phyloP scores from a whole-genome alignment of 495 filamentous ascomycete species.

The Lophium mytilinum region DNA sequence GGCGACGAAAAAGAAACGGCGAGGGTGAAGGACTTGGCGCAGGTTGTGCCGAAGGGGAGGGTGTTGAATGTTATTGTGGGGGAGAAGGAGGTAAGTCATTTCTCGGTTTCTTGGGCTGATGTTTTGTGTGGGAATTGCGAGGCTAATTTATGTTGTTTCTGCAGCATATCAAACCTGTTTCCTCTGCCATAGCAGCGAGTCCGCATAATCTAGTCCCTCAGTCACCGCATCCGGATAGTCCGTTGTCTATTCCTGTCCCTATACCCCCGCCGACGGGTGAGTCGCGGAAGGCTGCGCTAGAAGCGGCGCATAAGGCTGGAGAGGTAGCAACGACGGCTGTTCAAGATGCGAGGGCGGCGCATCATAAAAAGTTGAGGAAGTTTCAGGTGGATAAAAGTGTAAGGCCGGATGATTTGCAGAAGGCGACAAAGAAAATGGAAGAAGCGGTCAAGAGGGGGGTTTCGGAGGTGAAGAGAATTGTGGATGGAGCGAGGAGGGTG shows the following conservation, averaged over 20 bases:
- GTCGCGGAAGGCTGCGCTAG: slow-evolving; percentile 45
- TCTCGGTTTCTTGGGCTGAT: neutral
- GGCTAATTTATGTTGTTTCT: slow-evolving; percentile 26
- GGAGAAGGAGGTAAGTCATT: slow-evolving; percentile 48
- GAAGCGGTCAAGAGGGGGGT: slow-evolving; percentile 64
- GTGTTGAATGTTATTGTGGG: slow-evolving; percentile 56
- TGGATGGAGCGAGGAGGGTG: slow-evolving; percentile 56
- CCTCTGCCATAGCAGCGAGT: slow-evolving; percentile 59
- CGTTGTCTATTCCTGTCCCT: slow-evolving; percentile 59
- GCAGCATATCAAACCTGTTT: slow-evolving; percentile 61
- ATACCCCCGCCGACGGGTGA: slow-evolving; percentile 64
- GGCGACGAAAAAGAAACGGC: slow-evolving; percentile 38
- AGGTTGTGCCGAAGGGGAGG: slow-evolving; percentile 65
- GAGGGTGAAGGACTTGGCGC: slow-evolving; percentile 62
- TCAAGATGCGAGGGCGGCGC: slow-evolving; percentile 47
- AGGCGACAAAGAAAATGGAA: slow-evolving; percentile 53
- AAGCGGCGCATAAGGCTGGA: slow-evolving; percentile 51
- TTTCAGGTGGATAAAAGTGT: slow-evolving; percentile 49
- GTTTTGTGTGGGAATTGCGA: neutral
- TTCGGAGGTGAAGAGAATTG: slow-evolving; percentile 56
- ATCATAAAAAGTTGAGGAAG: slow-evolving; percentile 58
- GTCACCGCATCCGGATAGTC: slow-evolving; percentile 52
- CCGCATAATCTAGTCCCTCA: slow-evolving; percentile 67
- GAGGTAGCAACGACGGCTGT: slow-evolving; percentile 48
- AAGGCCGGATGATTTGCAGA: slow-evolving; percentile 58